phyloP scores from a whole-genome alignment of 371 early-diverging fungal species.

The Mucor piriformis region DNA sequence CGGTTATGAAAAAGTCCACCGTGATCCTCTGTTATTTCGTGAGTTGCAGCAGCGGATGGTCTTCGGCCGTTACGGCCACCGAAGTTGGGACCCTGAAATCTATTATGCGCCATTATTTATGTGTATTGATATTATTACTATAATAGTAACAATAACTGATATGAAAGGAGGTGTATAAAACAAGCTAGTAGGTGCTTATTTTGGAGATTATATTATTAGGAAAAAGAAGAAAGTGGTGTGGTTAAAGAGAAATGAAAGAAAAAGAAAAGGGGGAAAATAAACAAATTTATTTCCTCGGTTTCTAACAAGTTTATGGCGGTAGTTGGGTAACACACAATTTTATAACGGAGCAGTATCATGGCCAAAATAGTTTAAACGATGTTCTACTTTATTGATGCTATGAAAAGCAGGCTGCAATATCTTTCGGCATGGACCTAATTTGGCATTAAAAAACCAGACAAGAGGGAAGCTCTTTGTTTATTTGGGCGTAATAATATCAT shows the following conservation, averaged over 20 bases:
- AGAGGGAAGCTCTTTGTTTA: no score
- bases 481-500: no score
- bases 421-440: no score
- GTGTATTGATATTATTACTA: slow-evolving; percentile 3
- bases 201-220: background rate
- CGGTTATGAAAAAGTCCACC: background rate
- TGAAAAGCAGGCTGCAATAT: no score
- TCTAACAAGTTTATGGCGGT: background rate
- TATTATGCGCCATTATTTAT: slow-evolving; percentile 5
- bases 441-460: no score
- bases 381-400: no score
- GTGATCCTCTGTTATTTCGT: background rate
- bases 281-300: slow-evolving; percentile 8
- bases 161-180: background rate
- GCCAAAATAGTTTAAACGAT: no score
- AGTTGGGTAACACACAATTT: no score
- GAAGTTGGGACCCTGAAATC: slow-evolving; percentile 13
- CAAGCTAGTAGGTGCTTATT: background rate
- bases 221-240: background rate
- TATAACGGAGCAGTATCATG: no score
- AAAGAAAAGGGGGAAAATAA: background rate
- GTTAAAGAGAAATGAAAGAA: background rate
- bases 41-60: background rate
- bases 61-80: background rate
- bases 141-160: slow-evolving; percentile 5